Conservation (phyloP, 495 filamentous ascomycete species). For the Glarea lozoyensis region DNA sequence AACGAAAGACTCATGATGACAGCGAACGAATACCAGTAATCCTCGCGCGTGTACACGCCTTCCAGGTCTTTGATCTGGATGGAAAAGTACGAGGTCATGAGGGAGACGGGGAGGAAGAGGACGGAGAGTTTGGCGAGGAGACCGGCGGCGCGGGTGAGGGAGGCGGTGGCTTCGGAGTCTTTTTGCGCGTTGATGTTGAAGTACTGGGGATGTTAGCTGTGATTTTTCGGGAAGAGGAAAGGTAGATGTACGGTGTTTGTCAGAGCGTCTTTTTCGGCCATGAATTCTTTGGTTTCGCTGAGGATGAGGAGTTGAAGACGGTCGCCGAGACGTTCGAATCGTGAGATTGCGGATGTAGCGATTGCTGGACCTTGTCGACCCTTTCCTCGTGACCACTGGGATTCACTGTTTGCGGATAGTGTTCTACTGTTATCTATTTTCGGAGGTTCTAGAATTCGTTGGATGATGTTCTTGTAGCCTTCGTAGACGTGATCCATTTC, state of each 20-base stretch:
- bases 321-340: constrained; percentile 70
- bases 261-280: constrained; percentile 69
- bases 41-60: constrained; percentile 44
- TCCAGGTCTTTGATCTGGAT: constrained; percentile 54
- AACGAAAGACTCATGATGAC: constrained; percentile 59
- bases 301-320: constrained; percentile 71
- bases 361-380: constrained; percentile 45
- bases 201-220: constrained; percentile 39
- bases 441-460: constrained; percentile 48
- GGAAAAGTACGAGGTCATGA: constrained; percentile 82
- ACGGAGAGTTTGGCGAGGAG: constrained; percentile 78
- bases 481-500: constrained; percentile 70
- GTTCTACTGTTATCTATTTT: not conserved
- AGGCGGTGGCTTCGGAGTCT: constrained; percentile 70
- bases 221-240: not conserved
- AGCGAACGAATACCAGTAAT: constrained; percentile 68
- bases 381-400: constrained; percentile 18
- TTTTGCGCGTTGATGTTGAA: constrained; percentile 85
- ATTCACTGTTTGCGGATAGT: not conserved
- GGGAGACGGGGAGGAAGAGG: constrained; percentile 73
- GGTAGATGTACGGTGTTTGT: constrained; percentile 44
- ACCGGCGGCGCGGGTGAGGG: constrained; percentile 73
- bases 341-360: constrained; percentile 54
- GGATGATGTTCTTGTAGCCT: constrained; percentile 71
- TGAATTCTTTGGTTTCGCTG: constrained; percentile 69